Conservation (phyloP, 768 basidiomycete species). For the Trametes villosa region DNA sequence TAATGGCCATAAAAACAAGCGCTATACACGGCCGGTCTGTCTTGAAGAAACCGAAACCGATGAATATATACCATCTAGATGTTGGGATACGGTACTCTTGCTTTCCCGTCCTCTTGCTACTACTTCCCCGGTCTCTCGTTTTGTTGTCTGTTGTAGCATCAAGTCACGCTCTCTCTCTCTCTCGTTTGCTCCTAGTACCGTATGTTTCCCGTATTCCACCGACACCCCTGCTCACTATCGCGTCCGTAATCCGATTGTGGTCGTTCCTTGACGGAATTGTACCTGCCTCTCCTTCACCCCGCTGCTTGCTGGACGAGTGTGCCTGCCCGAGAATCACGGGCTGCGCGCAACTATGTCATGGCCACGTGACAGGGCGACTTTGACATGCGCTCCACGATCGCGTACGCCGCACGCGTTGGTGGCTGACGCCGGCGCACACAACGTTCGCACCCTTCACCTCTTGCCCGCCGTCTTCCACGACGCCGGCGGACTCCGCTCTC, state of each 20-base stretch:
- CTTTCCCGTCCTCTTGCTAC: conserved; percentile 9
- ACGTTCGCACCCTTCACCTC: background rate
- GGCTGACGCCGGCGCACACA: conserved; percentile 10
- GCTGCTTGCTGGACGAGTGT: background rate
- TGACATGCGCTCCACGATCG: conserved; percentile 21
- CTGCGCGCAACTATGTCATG: background rate
- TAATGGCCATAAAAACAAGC: background rate
- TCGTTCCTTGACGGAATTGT: background rate
- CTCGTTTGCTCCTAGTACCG: background rate
- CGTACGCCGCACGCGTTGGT: conserved; percentile 10
- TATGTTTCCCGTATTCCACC: background rate
- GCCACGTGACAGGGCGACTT: background rate
- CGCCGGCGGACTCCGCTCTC: background rate
- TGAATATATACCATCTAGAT: conserved; percentile 8
- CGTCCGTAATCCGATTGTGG: background rate
- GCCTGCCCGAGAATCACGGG: background rate
- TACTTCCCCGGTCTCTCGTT: conserved; percentile 1
- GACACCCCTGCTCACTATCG: background rate
- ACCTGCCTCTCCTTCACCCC: background rate
- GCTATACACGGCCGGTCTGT: background rate
- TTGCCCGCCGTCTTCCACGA: background rate
- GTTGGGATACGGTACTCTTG: background rate
- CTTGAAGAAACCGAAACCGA: background rate
- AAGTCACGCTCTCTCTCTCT: background rate
- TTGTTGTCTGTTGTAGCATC: conserved; percentile 24